Conservation (phyloP, 164 flowering plant genomes). For the Piper betle region DNA sequence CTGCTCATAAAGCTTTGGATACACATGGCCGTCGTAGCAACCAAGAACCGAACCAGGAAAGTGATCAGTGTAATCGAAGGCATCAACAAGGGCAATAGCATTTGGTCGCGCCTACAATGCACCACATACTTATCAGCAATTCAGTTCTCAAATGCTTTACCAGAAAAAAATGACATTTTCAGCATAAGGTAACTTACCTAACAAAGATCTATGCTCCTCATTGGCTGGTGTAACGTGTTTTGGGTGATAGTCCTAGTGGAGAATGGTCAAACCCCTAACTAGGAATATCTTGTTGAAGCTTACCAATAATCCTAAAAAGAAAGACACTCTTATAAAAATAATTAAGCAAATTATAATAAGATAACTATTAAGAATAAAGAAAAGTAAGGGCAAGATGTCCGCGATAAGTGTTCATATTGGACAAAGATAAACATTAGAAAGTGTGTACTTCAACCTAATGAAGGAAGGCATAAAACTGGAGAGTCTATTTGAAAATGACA, state of each 20-base stretch:
- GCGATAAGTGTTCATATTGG: too few relatives aligned
- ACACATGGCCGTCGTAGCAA: slow-evolving; percentile 90
- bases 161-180: too few relatives aligned
- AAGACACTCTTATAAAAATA: not conserved
- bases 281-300: slow-evolving; percentile 59
- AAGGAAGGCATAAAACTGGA: not conserved
- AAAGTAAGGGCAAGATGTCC: too few relatives aligned
- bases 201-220: slow-evolving; percentile 63
- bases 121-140: not conserved
- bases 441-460: not conserved
- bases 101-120: slow-evolving; percentile 73
- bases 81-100: slow-evolving; percentile 83
- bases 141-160: not conserved
- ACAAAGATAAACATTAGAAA: too few relatives aligned
- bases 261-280: slow-evolving; percentile 54
- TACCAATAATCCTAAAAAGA: slow-evolving; percentile 64
- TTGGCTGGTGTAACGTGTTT: slow-evolving; percentile 81
- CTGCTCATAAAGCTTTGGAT: slow-evolving; percentile 76
- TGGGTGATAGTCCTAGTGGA: slow-evolving; percentile 65
- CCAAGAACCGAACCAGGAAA: slow-evolving; percentile 82
- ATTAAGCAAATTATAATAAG: not conserved
- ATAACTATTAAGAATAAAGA: too few relatives aligned
- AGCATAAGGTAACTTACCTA: slow-evolving; percentile 34
- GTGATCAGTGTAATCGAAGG: slow-evolving; percentile 94
- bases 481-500: slow-evolving; percentile 81